phyloP scores from a whole-genome alignment of 768 basidiomycete species.

The Pisolithus marmoratus region DNA sequence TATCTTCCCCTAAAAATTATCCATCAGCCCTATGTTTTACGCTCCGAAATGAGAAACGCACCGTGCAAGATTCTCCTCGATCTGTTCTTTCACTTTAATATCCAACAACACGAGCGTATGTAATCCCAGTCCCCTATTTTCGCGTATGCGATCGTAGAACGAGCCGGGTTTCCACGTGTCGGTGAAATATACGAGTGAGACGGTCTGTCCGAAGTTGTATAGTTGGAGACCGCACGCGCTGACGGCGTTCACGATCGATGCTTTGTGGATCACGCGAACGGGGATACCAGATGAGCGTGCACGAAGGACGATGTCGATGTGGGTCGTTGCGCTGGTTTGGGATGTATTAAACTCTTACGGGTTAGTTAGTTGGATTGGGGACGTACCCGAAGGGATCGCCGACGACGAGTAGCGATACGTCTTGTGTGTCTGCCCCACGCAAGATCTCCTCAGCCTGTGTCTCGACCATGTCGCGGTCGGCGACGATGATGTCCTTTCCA shows the following conservation, averaged over 20 bases:
- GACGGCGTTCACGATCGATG: conserved; percentile 94
- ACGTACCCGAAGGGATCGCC: conserved; percentile 91
- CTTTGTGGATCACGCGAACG: conserved; percentile 88
- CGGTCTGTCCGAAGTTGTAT: conserved; percentile 97
- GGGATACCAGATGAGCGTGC: conserved; percentile 77
- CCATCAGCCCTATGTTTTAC: no score
- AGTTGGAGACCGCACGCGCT: conserved; percentile 92
- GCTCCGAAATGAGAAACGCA: conserved; percentile 29
- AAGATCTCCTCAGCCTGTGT: conserved; percentile 89
- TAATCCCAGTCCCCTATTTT: conserved; percentile 83
- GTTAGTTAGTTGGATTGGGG: neutral
- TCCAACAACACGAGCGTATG: conserved; percentile 94
- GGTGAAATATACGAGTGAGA: conserved; percentile 96
- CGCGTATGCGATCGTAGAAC: conserved; percentile 89
- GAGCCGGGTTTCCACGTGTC: conserved; percentile 94
- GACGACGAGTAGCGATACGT: conserved; percentile 88
- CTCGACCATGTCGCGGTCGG: conserved; percentile 97
- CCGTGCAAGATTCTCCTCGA: conserved; percentile 94
- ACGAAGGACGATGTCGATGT: conserved; percentile 91
- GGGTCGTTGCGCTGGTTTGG: conserved; percentile 82
- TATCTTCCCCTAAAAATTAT: no score
- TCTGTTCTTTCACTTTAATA: conserved; percentile 93
- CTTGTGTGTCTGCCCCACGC: conserved; percentile 65
- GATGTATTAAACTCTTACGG: neutral
- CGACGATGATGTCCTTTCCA: conserved; percentile 76